Evolutionary conservation across 805 yeast genomes (phyloP).

Genomic region (Tetrapisispora phaffii): DNA sequence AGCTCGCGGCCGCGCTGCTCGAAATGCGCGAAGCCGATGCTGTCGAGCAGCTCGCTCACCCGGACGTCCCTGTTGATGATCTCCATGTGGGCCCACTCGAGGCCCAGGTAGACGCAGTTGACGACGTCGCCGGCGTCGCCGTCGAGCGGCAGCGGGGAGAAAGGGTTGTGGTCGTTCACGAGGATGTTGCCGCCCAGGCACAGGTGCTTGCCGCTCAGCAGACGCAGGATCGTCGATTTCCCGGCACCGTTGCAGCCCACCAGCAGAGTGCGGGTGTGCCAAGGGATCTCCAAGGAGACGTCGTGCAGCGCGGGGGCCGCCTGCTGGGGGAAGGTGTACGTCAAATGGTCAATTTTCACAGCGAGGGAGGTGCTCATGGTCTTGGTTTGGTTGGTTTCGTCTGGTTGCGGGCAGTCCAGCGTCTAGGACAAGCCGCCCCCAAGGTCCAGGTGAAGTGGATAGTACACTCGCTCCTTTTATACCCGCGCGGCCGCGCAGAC

Average conservation of each 20-base stretch:
- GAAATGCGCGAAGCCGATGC: conserved; percentile 73
- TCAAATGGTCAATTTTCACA: conserved; percentile 52
- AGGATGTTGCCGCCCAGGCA: conserved; percentile 59
- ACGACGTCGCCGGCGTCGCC: conserved; percentile 39
- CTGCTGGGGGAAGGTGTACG: conserved; percentile 56
- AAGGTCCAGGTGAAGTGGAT: too few species aligned
- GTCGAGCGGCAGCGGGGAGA: conserved; percentile 41
- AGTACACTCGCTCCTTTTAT: too few species aligned
- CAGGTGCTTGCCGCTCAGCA: conserved; percentile 85
- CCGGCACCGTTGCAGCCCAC: conserved; percentile 98
- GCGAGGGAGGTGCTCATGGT: conserved; percentile 26
- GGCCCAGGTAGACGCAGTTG: conserved; percentile 68
- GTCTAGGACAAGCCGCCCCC: too few species aligned
- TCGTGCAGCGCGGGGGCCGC: conserved; percentile 58
- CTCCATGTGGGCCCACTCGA: conserved; percentile 94
- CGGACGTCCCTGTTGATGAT: conserved; percentile 87
- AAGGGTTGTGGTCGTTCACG: conserved; percentile 85
- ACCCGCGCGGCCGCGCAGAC: too few species aligned
- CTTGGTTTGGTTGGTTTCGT: too few species aligned
- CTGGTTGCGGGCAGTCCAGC: too few species aligned
- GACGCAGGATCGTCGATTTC: conserved; percentile 74
- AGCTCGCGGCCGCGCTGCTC: conserved; percentile 70
- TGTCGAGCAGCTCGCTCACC: conserved; percentile 63
- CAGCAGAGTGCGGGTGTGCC: conserved; percentile 66
- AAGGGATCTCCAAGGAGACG: conserved; percentile 50